Conservation (phyloP, 2,329 filamentous ascomycete species). For the Xylariaceae sp. region DNA sequence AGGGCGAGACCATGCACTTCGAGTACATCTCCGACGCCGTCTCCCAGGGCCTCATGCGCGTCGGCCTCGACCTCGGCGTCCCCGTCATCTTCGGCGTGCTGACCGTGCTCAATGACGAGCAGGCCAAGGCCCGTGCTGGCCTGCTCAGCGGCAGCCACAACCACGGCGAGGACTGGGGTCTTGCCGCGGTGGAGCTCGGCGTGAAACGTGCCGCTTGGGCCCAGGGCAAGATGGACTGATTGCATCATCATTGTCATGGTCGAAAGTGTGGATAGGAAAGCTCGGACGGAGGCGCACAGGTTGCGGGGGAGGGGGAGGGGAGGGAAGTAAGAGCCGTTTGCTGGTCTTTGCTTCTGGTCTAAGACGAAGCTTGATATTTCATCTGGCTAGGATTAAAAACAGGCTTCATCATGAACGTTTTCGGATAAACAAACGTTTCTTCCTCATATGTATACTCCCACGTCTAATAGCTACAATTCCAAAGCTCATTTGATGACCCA, state of each 20-base stretch:
- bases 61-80: constrained; percentile 82
- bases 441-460: neutral
- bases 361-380: neutral
- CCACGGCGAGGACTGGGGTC: constrained; percentile 94
- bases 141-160: constrained; percentile 68
- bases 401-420: neutral
- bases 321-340: neutral
- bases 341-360: no score
- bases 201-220: constrained; percentile 82
- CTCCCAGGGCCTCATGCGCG: constrained; percentile 86
- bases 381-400: neutral
- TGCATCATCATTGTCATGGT: no score
- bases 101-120: constrained; percentile 82
- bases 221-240: constrained; percentile 55
- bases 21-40: constrained; percentile 95
- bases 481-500: neutral
- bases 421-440: neutral
- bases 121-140: constrained; percentile 80
- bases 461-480: neutral
- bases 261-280: no score
- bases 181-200: constrained; percentile 89
- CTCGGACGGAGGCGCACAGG: no score
- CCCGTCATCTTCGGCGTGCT: constrained; percentile 90
- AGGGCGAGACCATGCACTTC: constrained; percentile 99
- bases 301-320: neutral